Conservation (phyloP, 1,284 basidiomycete genomes). For the Filobasidium uniguttulatum region DNA sequence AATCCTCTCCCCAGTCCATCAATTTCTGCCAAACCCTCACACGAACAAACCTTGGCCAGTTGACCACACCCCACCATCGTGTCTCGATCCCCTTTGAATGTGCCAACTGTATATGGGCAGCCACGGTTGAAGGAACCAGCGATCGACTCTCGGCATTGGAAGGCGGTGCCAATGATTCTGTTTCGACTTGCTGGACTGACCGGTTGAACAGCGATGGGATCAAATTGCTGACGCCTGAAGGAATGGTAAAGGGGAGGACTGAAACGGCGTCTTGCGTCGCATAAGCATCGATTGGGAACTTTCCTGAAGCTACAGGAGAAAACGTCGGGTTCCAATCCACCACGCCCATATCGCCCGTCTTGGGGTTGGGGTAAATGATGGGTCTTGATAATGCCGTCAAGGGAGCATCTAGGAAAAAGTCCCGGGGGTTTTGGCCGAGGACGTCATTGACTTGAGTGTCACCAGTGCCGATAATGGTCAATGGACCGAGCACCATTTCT, state of each 20-base stretch:
- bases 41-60: constrained; percentile 20
- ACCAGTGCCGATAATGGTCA: constrained; percentile 29
- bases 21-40: constrained; percentile 22
- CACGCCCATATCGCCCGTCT: constrained; percentile 12
- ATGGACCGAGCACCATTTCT: constrained; percentile 18
- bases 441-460: constrained; percentile 23
- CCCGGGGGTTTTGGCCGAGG: constrained; percentile 17
- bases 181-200: too few relatives aligned
- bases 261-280: constrained; percentile 7
- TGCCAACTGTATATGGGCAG: constrained; percentile 14
- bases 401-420: constrained; percentile 30
- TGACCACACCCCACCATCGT: constrained; percentile 29
- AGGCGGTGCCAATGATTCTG: too few relatives aligned
- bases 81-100: constrained; percentile 23
- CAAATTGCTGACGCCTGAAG: too few relatives aligned
- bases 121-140: too few relatives aligned
- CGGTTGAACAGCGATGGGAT: too few relatives aligned
- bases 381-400: constrained; percentile 16
- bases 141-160: too few relatives aligned
- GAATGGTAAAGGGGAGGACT: not conserved
- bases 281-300: constrained; percentile 19
- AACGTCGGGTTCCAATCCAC: constrained; percentile 19
- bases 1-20: constrained; percentile 20
- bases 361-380: constrained; percentile 10
- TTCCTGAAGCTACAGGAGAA: constrained; percentile 21